Base-by-base conservation (phyloP, 768 basidiomycete species). In the Lactarius deliciosus region DNA sequence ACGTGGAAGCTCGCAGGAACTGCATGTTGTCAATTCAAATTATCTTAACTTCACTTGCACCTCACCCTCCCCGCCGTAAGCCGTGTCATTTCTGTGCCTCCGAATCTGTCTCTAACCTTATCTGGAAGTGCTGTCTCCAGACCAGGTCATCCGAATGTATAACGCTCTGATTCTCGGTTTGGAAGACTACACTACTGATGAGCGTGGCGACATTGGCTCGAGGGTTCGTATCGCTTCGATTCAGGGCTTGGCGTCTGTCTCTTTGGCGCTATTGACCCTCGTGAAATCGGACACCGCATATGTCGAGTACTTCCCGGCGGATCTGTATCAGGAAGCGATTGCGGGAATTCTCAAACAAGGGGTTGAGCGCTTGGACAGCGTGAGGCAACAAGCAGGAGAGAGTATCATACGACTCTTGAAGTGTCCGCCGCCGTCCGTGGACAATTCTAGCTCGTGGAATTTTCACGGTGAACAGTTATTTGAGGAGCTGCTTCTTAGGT, bases 171-270 rank as follows among this genome's bases (percentile, higher is more conserved):
- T 88, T n/a, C 75, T 73, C n/a, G 95, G 93, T 4, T 77, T 99
- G 61, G 81, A 85, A 22, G 96, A 99, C 78, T 99, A 98, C 74
- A 90, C 92, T 6, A 86, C 85, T 57, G 96, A 99, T 74, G 92
- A 97, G 74, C 87, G 96, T 70, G 96, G 96, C 5, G 97, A 99
- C 74, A 90, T 99, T 43, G 96, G 96, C 50, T 98, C 96, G 2
- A 97, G 95, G 94, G 84, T 95, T 60, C 91, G 96, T 68, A 83
- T 91, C 8, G 86, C 87, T 2, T 91, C 89, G 72, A 82, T 95
- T 60, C 81, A 80, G 56, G 89, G 89, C 11, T 77, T 95, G 63
- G 80, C 85, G 20, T 77, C 79, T 9, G 76, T 86, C 65, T 78
- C 83, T 54, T 78, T 81, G 71, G 78, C 83, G 30, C 72, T 92